Percentiles rank a stretch among this genome's conserved stretches.
These are phyloP conservation scores for Hypoxylon sp. DNA, from an alignment of 2,329 filamentous ascomycete species.

Conservation along the genomic window DNA sequence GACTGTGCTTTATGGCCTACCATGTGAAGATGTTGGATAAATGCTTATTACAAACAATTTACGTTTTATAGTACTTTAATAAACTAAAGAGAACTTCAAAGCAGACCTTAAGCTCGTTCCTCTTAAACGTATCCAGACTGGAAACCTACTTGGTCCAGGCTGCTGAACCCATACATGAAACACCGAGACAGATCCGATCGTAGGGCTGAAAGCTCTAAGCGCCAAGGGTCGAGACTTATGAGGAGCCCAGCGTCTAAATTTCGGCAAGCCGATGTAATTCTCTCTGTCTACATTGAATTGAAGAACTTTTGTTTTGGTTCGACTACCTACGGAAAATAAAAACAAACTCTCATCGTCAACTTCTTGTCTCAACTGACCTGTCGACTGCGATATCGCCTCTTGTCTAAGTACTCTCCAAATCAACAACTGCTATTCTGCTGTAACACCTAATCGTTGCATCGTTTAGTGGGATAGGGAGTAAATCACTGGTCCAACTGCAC, in stretches of 20 bases:
- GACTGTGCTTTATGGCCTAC: not conserved
- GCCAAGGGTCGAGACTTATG: conserved; percentile 22
- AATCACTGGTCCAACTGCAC: conserved; percentile 68
- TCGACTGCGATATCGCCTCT: conserved; percentile 9
- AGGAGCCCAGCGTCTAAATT: conserved; percentile 4
- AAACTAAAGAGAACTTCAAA: too few relatives aligned
- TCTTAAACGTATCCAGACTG: not conserved
- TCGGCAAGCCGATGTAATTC: conserved; percentile 14
- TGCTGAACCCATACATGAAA: conserved; percentile 13
- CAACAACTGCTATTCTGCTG: conserved; percentile 20
- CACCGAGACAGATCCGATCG: conserved; percentile 29
- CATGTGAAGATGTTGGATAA: not conserved
- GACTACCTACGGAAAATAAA: conserved; percentile 35
- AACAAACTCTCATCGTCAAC: conserved; percentile 29
- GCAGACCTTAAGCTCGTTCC: too few relatives aligned
- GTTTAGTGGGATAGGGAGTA: conserved; percentile 17
- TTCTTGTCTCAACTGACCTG: conserved; percentile 13
- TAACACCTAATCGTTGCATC: conserved; percentile 34
- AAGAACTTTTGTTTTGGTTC: conserved; percentile 26
- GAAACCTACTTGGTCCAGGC: too few relatives aligned
- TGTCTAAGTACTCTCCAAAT: conserved; percentile 35
- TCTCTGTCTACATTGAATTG: conserved; percentile 13
- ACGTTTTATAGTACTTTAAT: too few relatives aligned
- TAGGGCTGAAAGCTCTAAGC: conserved; percentile 37
- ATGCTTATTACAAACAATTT: not conserved